Conservation (phyloP, 2,329 filamentous ascomycete species). For the Ophiocordyceps australis region DNA sequence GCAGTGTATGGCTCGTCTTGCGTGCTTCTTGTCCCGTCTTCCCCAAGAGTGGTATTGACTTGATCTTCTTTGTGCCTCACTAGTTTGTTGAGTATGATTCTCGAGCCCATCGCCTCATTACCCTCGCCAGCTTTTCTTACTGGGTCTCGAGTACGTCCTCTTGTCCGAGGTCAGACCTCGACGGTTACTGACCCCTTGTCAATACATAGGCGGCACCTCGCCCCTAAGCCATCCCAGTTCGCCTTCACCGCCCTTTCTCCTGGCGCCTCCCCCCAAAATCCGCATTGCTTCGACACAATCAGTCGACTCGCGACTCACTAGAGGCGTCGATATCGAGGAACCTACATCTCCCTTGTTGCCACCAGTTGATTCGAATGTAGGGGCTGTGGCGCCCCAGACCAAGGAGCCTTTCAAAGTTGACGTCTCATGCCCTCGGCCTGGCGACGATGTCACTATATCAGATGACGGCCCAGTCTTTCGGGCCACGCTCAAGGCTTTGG, state of each 20-base stretch:
- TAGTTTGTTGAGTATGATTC: constrained; percentile 96
- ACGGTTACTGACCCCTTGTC: too few species aligned
- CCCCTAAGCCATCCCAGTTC: constrained; percentile 41
- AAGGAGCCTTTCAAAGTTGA: constrained; percentile 60
- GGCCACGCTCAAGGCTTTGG: constrained; percentile 87
- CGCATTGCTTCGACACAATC: constrained; percentile 78
- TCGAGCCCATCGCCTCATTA: constrained; percentile 72
- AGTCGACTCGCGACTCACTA: constrained; percentile 64
- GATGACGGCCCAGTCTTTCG: constrained; percentile 93
- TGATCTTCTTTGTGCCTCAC: not conserved
- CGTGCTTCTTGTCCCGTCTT: not conserved
- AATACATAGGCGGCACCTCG: constrained; percentile 20
- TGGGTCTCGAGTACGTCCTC: constrained; percentile 63
- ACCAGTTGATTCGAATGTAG: constrained; percentile 16
- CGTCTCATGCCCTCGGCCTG: constrained; percentile 67
- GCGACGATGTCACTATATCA: constrained; percentile 65
- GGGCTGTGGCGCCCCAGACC: constrained; percentile 7
- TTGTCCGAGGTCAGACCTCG: too few species aligned
- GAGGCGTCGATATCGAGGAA: constrained; percentile 46
- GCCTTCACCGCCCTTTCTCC: constrained; percentile 53
- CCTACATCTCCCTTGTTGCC: constrained; percentile 31
- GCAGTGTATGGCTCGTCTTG: constrained; percentile 43
- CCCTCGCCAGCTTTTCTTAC: constrained; percentile 83
- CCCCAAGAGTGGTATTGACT: too few species aligned
- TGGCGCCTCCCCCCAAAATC: constrained; percentile 56